A percentile compares a stretch with the other conserved stretches of the same genome.
These are phyloP conservation scores for Nicotiana benthamiana DNA, from an alignment of 257 asterid genomes.

Conservation along the genomic window DNA sequence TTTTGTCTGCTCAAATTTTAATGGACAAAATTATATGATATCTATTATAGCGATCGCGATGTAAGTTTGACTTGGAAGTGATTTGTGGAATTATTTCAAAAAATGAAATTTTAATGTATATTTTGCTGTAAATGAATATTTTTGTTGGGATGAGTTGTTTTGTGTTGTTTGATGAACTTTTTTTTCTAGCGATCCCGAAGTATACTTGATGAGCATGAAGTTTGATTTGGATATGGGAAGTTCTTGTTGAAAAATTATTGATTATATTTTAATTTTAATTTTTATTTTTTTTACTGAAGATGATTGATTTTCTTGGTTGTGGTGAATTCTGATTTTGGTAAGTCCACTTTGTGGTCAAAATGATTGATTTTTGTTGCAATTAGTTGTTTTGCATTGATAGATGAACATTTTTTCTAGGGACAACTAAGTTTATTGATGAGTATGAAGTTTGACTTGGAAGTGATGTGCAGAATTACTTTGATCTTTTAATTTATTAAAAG, in stretches of 20 bases:
- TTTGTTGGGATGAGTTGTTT: not conserved
- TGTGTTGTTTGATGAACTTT: not conserved
- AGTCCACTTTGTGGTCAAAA: no score
- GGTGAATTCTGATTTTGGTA: not conserved
- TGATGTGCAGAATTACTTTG: not conserved
- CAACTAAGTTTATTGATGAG: not conserved
- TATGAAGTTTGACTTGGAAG: slow-evolving; percentile 1
- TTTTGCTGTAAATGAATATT: not conserved
- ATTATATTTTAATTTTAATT: not conserved
- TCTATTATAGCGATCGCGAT: not conserved
- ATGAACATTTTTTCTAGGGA: not conserved
- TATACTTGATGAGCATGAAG: not conserved
- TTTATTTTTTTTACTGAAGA: not conserved
- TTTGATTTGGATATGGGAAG: not conserved
- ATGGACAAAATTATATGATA: no score
- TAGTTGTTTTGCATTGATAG: not conserved
- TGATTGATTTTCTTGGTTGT: not conserved
- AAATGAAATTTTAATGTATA: no score
- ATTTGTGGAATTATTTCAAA: no score
- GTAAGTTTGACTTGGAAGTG: not conserved
- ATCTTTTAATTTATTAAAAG: no score
- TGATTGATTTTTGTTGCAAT: no score
- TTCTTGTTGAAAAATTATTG: not conserved
- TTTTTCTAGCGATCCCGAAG: not conserved
- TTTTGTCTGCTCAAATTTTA: no score